Evolutionary conservation across 2,329 filamentous ascomycete genomes (phyloP), one percentile per base, ranked within the genome.

Genomic region (Diaporthe amygdali): DNA sequence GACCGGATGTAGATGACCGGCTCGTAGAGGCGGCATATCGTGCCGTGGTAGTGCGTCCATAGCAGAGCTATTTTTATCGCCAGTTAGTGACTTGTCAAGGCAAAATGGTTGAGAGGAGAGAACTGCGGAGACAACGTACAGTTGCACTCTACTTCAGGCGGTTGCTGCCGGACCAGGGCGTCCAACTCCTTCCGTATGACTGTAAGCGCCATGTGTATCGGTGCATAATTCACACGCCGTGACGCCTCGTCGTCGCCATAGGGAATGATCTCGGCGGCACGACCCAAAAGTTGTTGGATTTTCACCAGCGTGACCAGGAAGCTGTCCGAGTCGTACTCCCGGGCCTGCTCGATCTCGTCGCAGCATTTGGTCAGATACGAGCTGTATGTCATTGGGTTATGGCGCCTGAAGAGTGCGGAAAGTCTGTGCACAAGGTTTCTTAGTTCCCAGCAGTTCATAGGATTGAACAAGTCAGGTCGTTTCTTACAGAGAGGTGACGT

Each of bases 11-110:
- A 75, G 4, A 83, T 77, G 25, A 77, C 77, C 0, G 82, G 82
- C 56, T 84, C 83, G 70, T 82, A 83, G 2, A 84, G 77, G 0
- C 81, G 80, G 20, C 81, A 75, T 6, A 81, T 51, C 1, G 80
- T 69, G 41, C 76, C 74, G 64, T 79, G 71, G 51, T 83, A 83
- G 56, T 81, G 79, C 2, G 78, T 74, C 73, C 77, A 78, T 37
- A 84, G 76, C 6, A 81, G 73, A 44, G 73, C 82, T 84, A 22
- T 44, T 10, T 39, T 34, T 32, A 55, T 15, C 12, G 6, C 59
- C n/a, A 68, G 41, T n/a, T 6, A 46, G 2, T 22, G 12, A n/a
- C 34, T n/a, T 12, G 8, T 22, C 37, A 41, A 7, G 15, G 27
- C 2, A 39, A 27, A 25, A 20, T 12, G 20, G 1, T 10, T 37